Evolutionary conservation across 2,329 filamentous ascomycete genomes (phyloP).

Genomic region (Neonectria coccinea): DNA sequence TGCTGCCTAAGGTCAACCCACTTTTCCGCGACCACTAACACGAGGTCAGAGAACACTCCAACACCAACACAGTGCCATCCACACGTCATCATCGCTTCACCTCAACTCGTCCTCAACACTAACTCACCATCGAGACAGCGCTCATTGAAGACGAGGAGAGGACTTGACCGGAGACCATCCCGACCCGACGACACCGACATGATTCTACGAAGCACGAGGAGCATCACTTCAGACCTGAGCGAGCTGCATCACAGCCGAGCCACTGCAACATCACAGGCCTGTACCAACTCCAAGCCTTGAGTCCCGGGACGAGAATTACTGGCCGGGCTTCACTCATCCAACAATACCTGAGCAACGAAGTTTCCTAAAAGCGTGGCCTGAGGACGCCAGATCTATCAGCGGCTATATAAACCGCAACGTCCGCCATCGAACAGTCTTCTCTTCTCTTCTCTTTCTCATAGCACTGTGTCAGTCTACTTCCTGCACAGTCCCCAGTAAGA

Average conservation of each 20-base stretch:
- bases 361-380: constrained; percentile 32
- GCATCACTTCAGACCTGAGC: not conserved
- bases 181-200: not conserved
- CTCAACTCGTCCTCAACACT: not conserved
- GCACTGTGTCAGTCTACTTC: not conserved
- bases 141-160: not conserved
- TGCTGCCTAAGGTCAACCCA: not conserved
- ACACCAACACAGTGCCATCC: not conserved
- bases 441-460: constrained; percentile 6
- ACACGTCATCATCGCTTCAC: not conserved
- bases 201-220: not conserved
- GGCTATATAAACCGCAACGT: constrained; percentile 27
- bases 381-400: constrained; percentile 32
- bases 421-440: not conserved
- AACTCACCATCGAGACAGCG: not conserved
- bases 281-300: not conserved
- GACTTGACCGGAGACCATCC: not conserved
- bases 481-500: not conserved
- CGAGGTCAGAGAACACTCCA: not conserved
- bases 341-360: not conserved
- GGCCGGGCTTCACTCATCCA: not conserved
- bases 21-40: not conserved
- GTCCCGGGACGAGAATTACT: not conserved
- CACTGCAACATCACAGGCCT: not conserved
- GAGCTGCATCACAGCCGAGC: not conserved